Evolutionary conservation across 202 grass and related monocot species (phyloP).

Genomic region (Dendrocalamus latiflorus): DNA sequence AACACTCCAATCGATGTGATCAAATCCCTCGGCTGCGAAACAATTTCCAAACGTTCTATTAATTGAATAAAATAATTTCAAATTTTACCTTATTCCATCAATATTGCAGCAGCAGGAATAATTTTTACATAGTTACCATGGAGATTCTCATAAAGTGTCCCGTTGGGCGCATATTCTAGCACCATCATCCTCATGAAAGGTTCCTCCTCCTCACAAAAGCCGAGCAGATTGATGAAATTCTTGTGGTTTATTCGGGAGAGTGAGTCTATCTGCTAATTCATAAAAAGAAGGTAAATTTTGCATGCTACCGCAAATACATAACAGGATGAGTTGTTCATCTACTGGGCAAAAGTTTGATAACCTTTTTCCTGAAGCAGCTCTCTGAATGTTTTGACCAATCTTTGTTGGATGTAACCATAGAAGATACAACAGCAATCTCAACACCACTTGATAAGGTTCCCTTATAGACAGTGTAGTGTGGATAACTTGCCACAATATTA

Average conservation of each 20-base stretch:
- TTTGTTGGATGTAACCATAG: conserved; percentile 38
- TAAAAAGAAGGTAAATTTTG: neutral
- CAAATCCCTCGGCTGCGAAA: conserved; percentile 60
- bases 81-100: neutral
- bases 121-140: conserved; percentile 43
- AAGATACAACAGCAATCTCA: conserved; percentile 67
- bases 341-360: neutral
- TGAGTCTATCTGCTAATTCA: conserved; percentile 46
- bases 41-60: neutral
- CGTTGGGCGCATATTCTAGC: conserved; percentile 63
- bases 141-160: conserved; percentile 70
- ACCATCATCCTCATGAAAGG: conserved; percentile 88
- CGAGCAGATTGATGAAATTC: conserved; percentile 74
- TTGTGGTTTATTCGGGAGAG: conserved; percentile 78
- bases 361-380: conserved; percentile 63
- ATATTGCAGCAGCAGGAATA: neutral
- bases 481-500: conserved; percentile 54
- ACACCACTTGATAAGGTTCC: conserved; percentile 74
- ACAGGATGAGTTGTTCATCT: neutral
- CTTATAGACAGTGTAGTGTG: conserved; percentile 53
- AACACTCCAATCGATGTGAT: conserved; percentile 81
- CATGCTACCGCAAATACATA: neutral
- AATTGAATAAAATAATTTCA: neutral
- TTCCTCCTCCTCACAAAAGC: conserved; percentile 78
- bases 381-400: conserved; percentile 74